Percentiles rank a stretch among this genome's conserved stretches.
phyloP scores from a whole-genome alignment of 495 filamentous ascomycete species.

The Lasiosphaeria ovina region DNA sequence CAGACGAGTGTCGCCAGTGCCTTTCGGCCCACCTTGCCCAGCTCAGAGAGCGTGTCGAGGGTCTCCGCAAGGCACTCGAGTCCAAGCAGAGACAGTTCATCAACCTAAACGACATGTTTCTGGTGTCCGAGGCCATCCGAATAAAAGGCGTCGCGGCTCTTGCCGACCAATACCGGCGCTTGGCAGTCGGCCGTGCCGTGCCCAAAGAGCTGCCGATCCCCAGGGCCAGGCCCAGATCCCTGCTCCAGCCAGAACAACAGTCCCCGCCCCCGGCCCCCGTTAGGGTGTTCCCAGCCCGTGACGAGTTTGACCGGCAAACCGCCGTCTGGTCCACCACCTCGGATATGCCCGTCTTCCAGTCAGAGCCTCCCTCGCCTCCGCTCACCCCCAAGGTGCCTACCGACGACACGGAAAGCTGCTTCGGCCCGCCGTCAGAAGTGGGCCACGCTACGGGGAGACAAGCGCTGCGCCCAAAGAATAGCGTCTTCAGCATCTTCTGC shows the following conservation, averaged over 20 bases:
- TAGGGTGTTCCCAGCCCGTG: background rate
- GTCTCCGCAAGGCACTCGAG: slow-evolving; percentile 19
- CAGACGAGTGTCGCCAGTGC: slow-evolving; percentile 29
- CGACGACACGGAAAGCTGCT: slow-evolving; percentile 28
- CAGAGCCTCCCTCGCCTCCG: slow-evolving; percentile 39
- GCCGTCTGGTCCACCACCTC: slow-evolving; percentile 18
- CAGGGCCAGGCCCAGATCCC: slow-evolving; percentile 17
- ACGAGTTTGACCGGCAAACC: slow-evolving; percentile 18
- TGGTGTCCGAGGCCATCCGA: slow-evolving; percentile 34
- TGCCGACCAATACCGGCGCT: slow-evolving; percentile 36
- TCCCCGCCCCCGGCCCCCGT: background rate
- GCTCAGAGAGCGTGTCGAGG: slow-evolving; percentile 27
- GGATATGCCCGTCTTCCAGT: slow-evolving; percentile 23
- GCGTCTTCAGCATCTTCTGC: slow-evolving; percentile 42
- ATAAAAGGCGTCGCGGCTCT: slow-evolving; percentile 30
- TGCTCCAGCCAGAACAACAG: slow-evolving; percentile 9
- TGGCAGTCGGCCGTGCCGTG: slow-evolving; percentile 35
- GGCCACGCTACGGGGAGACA: slow-evolving; percentile 4
- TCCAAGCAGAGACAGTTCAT: slow-evolving; percentile 22
- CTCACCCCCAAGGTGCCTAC: slow-evolving; percentile 32
- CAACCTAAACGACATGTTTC: slow-evolving; percentile 29
- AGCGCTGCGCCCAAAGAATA: slow-evolving; percentile 32
- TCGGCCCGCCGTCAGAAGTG: slow-evolving; percentile 14
- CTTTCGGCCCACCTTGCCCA: slow-evolving; percentile 26
- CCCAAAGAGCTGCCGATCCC: slow-evolving; percentile 31